Conservation (phyloP, 2,329 filamentous ascomycete genomes). For the Fusarium clavum region DNA sequence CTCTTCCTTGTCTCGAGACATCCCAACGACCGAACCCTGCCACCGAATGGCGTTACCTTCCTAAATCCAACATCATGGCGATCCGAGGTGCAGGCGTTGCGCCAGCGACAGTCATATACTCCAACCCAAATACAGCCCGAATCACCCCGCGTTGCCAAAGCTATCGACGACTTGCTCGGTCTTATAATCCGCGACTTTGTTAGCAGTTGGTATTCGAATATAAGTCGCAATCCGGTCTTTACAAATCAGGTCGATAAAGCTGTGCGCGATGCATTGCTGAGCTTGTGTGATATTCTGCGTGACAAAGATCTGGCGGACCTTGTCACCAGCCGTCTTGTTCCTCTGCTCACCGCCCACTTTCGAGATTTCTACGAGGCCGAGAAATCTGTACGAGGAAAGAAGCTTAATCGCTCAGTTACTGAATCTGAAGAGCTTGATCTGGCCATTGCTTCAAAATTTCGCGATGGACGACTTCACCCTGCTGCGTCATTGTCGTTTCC, state of each 20-base stretch:
- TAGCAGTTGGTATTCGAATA: slow-evolving; percentile 86
- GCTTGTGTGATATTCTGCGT: slow-evolving; percentile 77
- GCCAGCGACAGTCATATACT: slow-evolving; percentile 73
- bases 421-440: slow-evolving; percentile 96
- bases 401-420: slow-evolving; percentile 89
- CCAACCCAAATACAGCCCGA: slow-evolving; percentile 78
- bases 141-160: slow-evolving; percentile 81
- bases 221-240: slow-evolving; percentile 84
- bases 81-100: slow-evolving; percentile 75
- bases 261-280: slow-evolving; percentile 77
- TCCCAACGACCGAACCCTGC: slow-evolving; percentile 54
- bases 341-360: slow-evolving; percentile 88
- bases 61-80: slow-evolving; percentile 73
- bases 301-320: slow-evolving; percentile 86
- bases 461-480: slow-evolving; percentile 86
- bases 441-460: slow-evolving; percentile 95
- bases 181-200: slow-evolving; percentile 87
- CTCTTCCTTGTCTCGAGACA: slow-evolving; percentile 67
- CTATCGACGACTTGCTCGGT: slow-evolving; percentile 81
- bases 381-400: slow-evolving; percentile 83
- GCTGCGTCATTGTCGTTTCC: slow-evolving; percentile 86
- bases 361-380: slow-evolving; percentile 93
- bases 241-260: slow-evolving; percentile 86
- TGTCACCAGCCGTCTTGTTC: slow-evolving; percentile 83
- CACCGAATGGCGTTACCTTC: slow-evolving; percentile 67